Evolutionary conservation across 768 basidiomycete species (phyloP), one percentile per base, ranked within the genome.

Genomic region (Lactifluus rugatus): DNA sequence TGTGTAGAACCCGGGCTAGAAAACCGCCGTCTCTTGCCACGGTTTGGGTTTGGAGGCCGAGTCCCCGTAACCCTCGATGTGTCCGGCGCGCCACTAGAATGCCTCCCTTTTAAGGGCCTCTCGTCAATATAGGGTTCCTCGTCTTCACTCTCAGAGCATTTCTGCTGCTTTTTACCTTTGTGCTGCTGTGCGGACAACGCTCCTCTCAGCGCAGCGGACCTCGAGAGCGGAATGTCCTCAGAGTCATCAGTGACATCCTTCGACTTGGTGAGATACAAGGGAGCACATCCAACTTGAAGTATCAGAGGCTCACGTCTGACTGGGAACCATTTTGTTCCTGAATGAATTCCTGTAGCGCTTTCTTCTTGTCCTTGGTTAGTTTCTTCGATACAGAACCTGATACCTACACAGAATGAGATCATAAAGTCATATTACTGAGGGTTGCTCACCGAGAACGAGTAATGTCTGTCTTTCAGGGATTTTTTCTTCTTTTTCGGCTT

Each of bases 291-390:
- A 21, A 13, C 21, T 23, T 13, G 10, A 21, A 17, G 28, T 9
- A 47, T 13, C 19, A 45, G 17, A 21, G 7, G 19, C 62, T 44
- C 36, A 50, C 25, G 6, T 69, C 63, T 62, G 68, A 60, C 46
- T 47, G 21, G 11, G 21, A 0, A 17, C 32, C 49, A 25, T 60
- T 60, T 32, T 60, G 49, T 34, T 31, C 44, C 21, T 46, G 59
- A 16, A 60, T 54, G 26, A 60, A 60, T 65, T 67, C 54, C 56
- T 64, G 48, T 62, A 66, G 34, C 57, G 52, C n/a, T 64, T 66
- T 47, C 58, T 57, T 10, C 55, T 53, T 6, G 10, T 42, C 41
- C 19, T 49, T 56, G 45, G 60, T 58, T 13, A 26, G 34, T 37
- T 56, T 63, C 57, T 57, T 50, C 9, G 37, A 50, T 31, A 32